A percentile compares a stretch with the other conserved stretches of the same genome.
Conservation (phyloP, 805 yeast genomes). For the Kregervanrija fluxuum region DNA sequence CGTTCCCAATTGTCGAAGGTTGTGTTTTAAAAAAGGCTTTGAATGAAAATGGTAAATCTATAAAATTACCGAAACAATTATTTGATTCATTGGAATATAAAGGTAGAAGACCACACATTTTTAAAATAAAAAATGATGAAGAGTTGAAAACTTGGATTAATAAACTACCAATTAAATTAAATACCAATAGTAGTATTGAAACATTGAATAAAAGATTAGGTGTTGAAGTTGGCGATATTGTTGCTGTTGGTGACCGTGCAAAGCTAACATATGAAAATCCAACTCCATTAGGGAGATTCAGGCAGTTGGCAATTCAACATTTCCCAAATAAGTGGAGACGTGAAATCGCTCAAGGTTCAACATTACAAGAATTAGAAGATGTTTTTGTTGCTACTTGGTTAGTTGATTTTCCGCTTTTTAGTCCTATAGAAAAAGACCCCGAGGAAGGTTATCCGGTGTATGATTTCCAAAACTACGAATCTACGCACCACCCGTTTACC, state of each 20-base stretch:
- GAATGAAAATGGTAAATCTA: slow-evolving; percentile 14
- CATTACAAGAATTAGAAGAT: slow-evolving; percentile 20
- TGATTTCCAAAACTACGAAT: slow-evolving; percentile 36
- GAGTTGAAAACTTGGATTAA: slow-evolving; percentile 39
- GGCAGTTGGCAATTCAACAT: slow-evolving; percentile 62
- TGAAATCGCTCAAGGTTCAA: slow-evolving; percentile 15
- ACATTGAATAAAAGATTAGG: slow-evolving; percentile 29
- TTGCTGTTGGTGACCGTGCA: slow-evolving; percentile 76
- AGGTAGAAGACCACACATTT: slow-evolving; percentile 49
- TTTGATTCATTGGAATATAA: slow-evolving; percentile 39
- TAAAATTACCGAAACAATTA: slow-evolving; percentile 14
- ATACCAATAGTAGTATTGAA: slow-evolving; percentile 1
- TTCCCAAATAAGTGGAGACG: slow-evolving; percentile 48
- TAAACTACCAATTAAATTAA: slow-evolving; percentile 14
- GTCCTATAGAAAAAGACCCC: slow-evolving; percentile 49
- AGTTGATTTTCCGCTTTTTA: slow-evolving; percentile 86
- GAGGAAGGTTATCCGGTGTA: slow-evolving; percentile 51
- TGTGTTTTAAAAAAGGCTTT: slow-evolving; percentile 52
- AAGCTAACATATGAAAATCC: slow-evolving; percentile 78
- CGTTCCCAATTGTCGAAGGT: slow-evolving; percentile 70
- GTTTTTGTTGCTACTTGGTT: slow-evolving; percentile 74
- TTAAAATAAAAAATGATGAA: slow-evolving; percentile 39
- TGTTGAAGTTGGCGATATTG: slow-evolving; percentile 59
- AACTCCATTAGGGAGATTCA: slow-evolving; percentile 82
- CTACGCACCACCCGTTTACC: slow-evolving; percentile 98